Conservation (phyloP, 169 alveolate genomes). For the Plasmodium gaboni region DNA sequence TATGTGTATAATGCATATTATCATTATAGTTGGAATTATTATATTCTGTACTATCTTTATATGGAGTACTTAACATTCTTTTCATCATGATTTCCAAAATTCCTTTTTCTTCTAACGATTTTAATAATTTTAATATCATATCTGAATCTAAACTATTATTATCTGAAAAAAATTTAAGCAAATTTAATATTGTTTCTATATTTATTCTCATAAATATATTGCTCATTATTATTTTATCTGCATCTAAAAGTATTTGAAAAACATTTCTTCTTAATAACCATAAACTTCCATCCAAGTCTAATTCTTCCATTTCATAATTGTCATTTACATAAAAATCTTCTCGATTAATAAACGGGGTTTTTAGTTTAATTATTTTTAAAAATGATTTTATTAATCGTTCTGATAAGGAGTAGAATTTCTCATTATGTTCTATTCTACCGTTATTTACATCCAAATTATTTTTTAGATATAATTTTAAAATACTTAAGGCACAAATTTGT, state of each 20-base stretch:
- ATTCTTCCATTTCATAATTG: constrained; percentile 63
- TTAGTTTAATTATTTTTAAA: constrained; percentile 69
- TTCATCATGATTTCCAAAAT: constrained; percentile 76
- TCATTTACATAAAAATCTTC: constrained; percentile 29
- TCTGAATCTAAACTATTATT: constrained; percentile 64
- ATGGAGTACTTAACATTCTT: constrained; percentile 69
- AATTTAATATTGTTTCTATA: constrained; percentile 57
- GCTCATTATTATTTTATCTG: constrained; percentile 73
- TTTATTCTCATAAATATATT: constrained; percentile 66
- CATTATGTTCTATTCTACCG: constrained; percentile 66
- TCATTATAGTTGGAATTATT: not conserved
- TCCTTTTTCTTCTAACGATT: constrained; percentile 68
- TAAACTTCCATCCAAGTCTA: constrained; percentile 61
- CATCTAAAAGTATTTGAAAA: constrained; percentile 67
- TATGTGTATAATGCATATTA: not conserved
- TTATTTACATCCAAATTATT: constrained; percentile 16
- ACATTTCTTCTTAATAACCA: constrained; percentile 76
- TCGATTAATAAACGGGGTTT: constrained; percentile 54
- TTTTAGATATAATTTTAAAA: constrained; percentile 64
- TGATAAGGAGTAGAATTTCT: constrained; percentile 52
- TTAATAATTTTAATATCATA: constrained; percentile 48
- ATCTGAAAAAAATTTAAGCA: constrained; percentile 63
- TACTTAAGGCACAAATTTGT: constrained; percentile 67
- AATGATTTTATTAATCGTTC: constrained; percentile 61
- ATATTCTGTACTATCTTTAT: constrained; percentile 8